These are phyloP conservation scores for Myriosclerotinia scirpicola DNA, from an alignment of 2,329 filamentous ascomycete species.

Conservation along the genomic window DNA sequence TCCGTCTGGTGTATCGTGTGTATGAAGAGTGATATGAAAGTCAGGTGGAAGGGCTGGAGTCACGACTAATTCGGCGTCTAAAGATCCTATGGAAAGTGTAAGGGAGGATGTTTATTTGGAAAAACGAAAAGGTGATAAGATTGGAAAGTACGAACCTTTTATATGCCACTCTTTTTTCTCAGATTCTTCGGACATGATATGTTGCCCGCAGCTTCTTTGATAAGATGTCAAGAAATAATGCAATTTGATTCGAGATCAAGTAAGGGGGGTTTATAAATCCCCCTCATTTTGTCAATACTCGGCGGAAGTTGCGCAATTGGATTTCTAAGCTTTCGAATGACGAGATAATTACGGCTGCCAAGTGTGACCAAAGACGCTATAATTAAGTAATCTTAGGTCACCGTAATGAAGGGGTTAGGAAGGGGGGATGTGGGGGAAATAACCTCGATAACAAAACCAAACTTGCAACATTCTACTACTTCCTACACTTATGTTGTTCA, in stretches of 20 bases:
- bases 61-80: conserved; percentile 24
- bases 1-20: conserved; percentile 21
- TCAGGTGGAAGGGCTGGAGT: conserved; percentile 22
- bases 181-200: conserved; percentile 23
- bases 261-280: conserved; percentile 1
- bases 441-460: not conserved
- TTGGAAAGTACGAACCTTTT: conserved; percentile 19
- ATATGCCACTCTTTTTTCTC: conserved; percentile 23
- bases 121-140: not conserved
- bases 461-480: not conserved
- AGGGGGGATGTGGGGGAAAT: not conserved
- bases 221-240: conserved; percentile 3
- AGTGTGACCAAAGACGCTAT: not conserved
- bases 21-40: conserved; percentile 21
- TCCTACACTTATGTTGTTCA: not conserved
- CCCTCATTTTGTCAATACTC: conserved; percentile 22
- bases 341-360: conserved; percentile 5
- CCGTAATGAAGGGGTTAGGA: not conserved
- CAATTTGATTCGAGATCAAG: conserved; percentile 18
- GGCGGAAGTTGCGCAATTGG: conserved; percentile 15
- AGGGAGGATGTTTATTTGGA: conserved; percentile 1
- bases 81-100: conserved; percentile 21
- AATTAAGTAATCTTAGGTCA: not conserved
- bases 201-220: conserved; percentile 8
- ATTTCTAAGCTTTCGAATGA: conserved; percentile 23